These are phyloP conservation scores for Candida morakotiae DNA, from an alignment of 805 yeast genomes.

Conservation along the genomic window DNA sequence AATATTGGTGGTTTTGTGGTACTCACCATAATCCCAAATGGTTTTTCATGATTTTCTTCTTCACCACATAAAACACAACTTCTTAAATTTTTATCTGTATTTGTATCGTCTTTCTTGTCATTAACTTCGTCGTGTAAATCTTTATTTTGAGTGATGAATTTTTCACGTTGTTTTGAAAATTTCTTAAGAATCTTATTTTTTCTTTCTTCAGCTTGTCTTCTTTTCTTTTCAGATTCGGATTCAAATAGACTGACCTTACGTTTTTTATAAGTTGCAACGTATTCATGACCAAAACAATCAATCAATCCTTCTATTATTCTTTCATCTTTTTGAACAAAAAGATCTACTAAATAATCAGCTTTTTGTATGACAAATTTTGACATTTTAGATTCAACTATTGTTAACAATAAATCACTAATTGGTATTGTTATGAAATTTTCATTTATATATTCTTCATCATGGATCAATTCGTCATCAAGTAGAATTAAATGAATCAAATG, in stretches of 20 bases:
- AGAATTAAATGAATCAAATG: constrained; percentile 68
- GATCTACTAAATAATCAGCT: constrained; percentile 54
- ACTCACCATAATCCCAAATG: constrained; percentile 59
- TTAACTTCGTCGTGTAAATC: constrained; percentile 9
- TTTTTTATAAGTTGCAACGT: constrained; percentile 46
- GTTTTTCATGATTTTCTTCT: constrained; percentile 37
- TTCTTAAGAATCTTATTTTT: constrained; percentile 59
- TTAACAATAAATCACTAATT: constrained; percentile 50
- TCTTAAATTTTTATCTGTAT: constrained; percentile 19
- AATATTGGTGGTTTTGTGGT: constrained; percentile 44
- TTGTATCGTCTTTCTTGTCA: constrained; percentile 8
- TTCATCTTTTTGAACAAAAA: constrained; percentile 45
- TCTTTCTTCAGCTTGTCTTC: constrained; percentile 56
- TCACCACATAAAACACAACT: constrained; percentile 61
- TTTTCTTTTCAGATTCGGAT: constrained; percentile 52
- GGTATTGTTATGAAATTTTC: constrained; percentile 53
- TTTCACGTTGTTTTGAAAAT: constrained; percentile 51
- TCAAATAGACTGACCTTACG: constrained; percentile 41
- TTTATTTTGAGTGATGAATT: constrained; percentile 39
- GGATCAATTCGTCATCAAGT: constrained; percentile 42
- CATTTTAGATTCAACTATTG: constrained; percentile 47
- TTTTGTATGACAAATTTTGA: constrained; percentile 47
- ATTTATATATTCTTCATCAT: constrained; percentile 38
- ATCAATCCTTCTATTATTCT: constrained; percentile 48
- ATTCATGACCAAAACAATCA: constrained; percentile 55